phyloP scores from a whole-genome alignment of 2,329 filamentous ascomycete species.

The Botrytis hyacinthi region DNA sequence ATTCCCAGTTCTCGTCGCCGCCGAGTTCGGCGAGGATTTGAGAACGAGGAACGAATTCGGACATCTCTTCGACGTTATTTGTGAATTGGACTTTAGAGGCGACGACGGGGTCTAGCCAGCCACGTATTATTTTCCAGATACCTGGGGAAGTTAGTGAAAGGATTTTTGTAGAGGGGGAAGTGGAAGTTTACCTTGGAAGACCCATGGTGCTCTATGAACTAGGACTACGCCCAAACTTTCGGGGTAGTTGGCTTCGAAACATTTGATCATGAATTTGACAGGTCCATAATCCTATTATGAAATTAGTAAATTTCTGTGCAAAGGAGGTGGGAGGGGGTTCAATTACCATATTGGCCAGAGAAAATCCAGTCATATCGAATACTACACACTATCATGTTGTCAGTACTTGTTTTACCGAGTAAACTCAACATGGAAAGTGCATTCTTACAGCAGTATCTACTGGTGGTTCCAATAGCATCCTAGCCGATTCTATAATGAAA shows the following conservation, averaged over 20 bases:
- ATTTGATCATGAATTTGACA: constrained; percentile 99
- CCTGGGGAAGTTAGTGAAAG: constrained; percentile 47
- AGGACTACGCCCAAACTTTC: constrained; percentile 87
- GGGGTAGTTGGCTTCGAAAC: constrained; percentile 97
- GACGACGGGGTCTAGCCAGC: constrained; percentile 96
- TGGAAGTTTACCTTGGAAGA: constrained; percentile 73
- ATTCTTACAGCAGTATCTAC: constrained; percentile 85
- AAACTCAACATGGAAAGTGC: not conserved
- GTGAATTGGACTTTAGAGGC: constrained; percentile 93
- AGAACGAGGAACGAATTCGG: constrained; percentile 67
- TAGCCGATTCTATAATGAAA: constrained; percentile 90
- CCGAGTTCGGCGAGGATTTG: constrained; percentile 81
- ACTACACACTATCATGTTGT: constrained; percentile 66
- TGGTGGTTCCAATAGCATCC: constrained; percentile 74
- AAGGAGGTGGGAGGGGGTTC: not conserved
- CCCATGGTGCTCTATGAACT: constrained; percentile 94
- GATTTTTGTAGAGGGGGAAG: not conserved
- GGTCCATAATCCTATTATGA: constrained; percentile 75
- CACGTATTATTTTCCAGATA: constrained; percentile 94
- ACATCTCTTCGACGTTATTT: constrained; percentile 74
- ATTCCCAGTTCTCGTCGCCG: constrained; percentile 81
- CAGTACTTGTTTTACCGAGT: not conserved
- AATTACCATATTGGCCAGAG: constrained; percentile 85
- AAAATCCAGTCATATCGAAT: constrained; percentile 95
- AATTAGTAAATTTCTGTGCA: constrained; percentile 26